Conservation (phyloP, 768 basidiomycete species). For the Gyrodon lividus region DNA sequence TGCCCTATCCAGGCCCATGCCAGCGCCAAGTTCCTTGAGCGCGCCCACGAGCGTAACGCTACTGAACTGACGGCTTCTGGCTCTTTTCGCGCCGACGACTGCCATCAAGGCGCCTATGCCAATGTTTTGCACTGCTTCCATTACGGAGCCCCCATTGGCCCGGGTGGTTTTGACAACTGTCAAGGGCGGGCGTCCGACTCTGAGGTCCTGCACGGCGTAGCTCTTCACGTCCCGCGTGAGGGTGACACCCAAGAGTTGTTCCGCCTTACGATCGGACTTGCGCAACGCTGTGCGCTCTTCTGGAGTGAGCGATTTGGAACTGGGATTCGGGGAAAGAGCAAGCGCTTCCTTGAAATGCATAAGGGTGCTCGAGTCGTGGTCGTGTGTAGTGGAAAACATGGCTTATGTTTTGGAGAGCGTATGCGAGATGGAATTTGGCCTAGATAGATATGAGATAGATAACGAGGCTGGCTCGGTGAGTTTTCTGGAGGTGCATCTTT, state of each 20-base stretch:
- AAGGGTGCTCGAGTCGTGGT: not conserved
- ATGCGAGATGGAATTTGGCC: too few relatives aligned
- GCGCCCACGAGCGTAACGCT: slow-evolving; percentile 2
- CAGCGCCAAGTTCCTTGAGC: slow-evolving; percentile 4
- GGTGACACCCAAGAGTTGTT: slow-evolving; percentile 13
- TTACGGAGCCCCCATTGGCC: not conserved
- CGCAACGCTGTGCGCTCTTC: slow-evolving; percentile 9
- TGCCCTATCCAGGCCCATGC: not conserved
- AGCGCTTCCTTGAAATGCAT: not conserved
- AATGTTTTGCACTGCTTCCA: not conserved
- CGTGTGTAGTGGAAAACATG: slow-evolving; percentile 3
- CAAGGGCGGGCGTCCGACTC: not conserved
- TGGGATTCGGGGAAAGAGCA: not conserved
- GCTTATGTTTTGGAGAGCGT: not conserved
- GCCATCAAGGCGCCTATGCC: slow-evolving; percentile 9
- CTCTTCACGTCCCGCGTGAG: slow-evolving; percentile 15
- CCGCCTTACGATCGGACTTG: slow-evolving; percentile 16
- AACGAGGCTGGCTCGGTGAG: not conserved
- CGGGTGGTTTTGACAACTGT: not conserved
- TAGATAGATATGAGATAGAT: not conserved
- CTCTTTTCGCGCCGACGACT: slow-evolving; percentile 7
- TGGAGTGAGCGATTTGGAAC: slow-evolving; percentile 6
- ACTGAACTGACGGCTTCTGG: slow-evolving; percentile 2
- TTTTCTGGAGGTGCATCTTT: not conserved
- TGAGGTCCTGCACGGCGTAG: not conserved